Base-by-base conservation (phyloP, 2,329 filamentous ascomycete genomes). In the Coniosporium uncinatum region DNA sequence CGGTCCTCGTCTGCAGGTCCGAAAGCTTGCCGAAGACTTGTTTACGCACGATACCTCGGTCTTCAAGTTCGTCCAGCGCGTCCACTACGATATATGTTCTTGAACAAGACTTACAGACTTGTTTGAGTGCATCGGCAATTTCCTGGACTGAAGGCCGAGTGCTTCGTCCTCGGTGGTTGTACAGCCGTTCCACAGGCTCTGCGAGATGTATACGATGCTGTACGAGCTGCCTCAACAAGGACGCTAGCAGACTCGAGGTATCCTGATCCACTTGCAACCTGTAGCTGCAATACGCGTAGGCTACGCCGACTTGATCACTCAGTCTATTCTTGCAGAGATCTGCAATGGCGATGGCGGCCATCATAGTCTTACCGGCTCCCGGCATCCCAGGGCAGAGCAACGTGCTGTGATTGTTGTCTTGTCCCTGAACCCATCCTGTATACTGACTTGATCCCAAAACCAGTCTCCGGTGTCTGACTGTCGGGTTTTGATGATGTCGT, bases 271-370 rank as follows among this genome's bases (percentile, higher is more conserved):
- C 49, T 2, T 53, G 48, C 0, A 37, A 43, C 6, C 50, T 49
- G 37, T 58, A 62, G 27, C 62, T 56, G 41, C 52, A 63, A 35
- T 56, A 66, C 2, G 61, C 6, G 22, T 57, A 66, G 3, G 53
- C 54, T 14, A 66, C 45, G 2, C 52, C 53, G 14, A 49, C 32
- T 5, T 19, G 36, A 29, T 22, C 40, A 20, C 40, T 42, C 29
- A 39, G 45, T n/a, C 35, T 20, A 2, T 31, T 37, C n/a, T 43
- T 36, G 13, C 22, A 24, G 13, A 53, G 41, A 21, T 52, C 32
- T 17, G 54, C 46, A 14, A 57, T 46, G n/a, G 45, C 44, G n/a
- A 49, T 52, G 3, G 54, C 45, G 27, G 55, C 46, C 14, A 55
- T 46, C 24, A 57, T 49, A 2, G 55, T 59, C 41, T 59, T 57